Evolutionary conservation across 1,284 basidiomycete genomes (phyloP).

Genomic region (Wallemia mellicola): DNA sequence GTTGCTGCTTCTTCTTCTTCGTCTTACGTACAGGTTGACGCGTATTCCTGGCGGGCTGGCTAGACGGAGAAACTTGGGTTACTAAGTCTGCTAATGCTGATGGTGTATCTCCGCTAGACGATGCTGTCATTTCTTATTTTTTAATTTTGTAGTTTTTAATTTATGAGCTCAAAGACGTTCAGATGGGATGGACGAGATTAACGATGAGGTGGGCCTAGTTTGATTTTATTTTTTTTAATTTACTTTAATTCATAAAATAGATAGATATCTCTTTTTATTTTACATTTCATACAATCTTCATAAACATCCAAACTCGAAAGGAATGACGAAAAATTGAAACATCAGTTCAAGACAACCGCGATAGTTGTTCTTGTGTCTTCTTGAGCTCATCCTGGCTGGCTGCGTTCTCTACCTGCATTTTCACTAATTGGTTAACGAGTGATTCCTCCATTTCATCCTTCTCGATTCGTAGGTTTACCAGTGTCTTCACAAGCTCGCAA

Average conservation of each 20-base stretch:
- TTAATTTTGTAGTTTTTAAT: background rate
- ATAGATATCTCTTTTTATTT: too few species aligned
- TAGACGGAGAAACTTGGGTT: background rate
- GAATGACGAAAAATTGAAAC: background rate
- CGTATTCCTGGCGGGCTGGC: background rate
- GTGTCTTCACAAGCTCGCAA: constrained; percentile 35
- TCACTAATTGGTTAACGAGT: constrained; percentile 36
- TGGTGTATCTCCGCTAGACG: background rate
- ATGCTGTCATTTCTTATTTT: background rate
- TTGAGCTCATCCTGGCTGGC: background rate
- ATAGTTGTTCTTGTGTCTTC: background rate
- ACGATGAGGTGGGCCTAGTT: background rate
- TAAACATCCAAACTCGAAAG: too few species aligned
- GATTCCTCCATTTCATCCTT: constrained; percentile 51
- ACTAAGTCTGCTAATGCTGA: background rate
- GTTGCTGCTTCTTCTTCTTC: background rate
- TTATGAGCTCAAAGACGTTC: background rate
- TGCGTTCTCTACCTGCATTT: constrained; percentile 10
- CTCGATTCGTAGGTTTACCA: constrained; percentile 53
- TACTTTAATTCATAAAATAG: background rate
- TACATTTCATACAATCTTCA: too few species aligned
- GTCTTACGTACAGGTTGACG: background rate
- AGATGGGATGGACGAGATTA: background rate
- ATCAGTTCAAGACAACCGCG: background rate
- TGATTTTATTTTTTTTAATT: background rate